Conservation (phyloP, 2,329 filamentous ascomycete genomes). For the Aureobasidium leucospermi region DNA sequence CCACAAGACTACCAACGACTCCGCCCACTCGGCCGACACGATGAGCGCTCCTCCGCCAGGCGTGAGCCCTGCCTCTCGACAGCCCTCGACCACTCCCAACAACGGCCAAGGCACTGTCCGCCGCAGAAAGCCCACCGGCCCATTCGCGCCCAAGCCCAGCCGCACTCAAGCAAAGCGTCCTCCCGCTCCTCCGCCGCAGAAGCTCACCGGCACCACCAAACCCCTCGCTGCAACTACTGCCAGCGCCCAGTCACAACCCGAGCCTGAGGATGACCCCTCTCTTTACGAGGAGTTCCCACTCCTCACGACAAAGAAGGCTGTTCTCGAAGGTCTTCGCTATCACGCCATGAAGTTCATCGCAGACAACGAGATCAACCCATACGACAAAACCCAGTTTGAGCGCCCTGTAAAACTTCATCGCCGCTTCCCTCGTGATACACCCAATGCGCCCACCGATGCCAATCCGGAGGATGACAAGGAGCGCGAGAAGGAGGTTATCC, state of each 20-base stretch:
- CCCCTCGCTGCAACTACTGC: neutral
- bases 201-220: conserved; percentile 11
- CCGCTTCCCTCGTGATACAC: conserved; percentile 67
- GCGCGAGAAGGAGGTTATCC: conserved; percentile 49
- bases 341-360: conserved; percentile 76
- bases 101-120: conserved; percentile 27
- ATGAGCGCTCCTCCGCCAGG: conserved; percentile 30
- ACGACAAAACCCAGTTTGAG: conserved; percentile 77
- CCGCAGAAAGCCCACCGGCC: conserved; percentile 27
- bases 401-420: conserved; percentile 83
- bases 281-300: conserved; percentile 55
- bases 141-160: conserved; percentile 6
- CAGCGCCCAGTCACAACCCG: conserved; percentile 1
- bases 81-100: conserved; percentile 29
- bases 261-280: conserved; percentile 19
- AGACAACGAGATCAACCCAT: conserved; percentile 43
- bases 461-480: conserved; percentile 56
- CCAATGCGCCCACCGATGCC: conserved; percentile 40
- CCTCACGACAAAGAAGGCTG: conserved; percentile 71
- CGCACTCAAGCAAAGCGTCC: conserved; percentile 1
- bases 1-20: neutral
- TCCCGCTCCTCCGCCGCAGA: conserved; percentile 14
- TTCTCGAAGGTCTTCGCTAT: conserved; percentile 72
- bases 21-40: conserved; percentile 6
- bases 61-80: conserved; percentile 22